Conservation (phyloP, 495 filamentous ascomycete species). For the Platismatia glauca region DNA sequence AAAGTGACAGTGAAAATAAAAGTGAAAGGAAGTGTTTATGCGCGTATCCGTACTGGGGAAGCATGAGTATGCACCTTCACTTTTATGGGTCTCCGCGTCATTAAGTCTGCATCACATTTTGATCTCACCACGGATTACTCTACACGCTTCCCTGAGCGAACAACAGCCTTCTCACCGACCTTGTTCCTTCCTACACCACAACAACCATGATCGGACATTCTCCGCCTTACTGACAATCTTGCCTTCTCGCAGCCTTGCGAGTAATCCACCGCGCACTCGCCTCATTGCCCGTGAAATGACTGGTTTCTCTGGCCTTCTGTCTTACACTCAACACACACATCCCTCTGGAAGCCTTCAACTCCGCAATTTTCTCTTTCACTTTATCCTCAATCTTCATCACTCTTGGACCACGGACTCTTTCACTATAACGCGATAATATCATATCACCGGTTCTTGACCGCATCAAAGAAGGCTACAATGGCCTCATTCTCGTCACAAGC, state of each 20-base stretch:
- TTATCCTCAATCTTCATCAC: not conserved
- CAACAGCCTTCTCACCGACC: not conserved
- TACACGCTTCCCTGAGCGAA: too few relatives aligned
- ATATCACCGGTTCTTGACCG: not conserved
- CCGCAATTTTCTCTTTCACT: not conserved
- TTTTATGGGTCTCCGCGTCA: too few relatives aligned
- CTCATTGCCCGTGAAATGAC: not conserved
- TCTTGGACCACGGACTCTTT: not conserved
- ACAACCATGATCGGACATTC: not conserved
- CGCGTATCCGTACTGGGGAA: too few relatives aligned
- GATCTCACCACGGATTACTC: too few relatives aligned
- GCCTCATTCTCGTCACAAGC: constrained; percentile 3
- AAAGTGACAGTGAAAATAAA: too few relatives aligned
- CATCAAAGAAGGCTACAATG: not conserved
- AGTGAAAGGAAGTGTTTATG: not conserved
- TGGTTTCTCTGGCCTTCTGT: not conserved
- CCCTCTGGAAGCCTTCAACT: not conserved
- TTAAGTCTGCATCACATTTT: too few relatives aligned
- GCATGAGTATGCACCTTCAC: too few relatives aligned
- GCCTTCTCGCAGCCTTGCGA: not conserved
- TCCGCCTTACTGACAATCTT: not conserved
- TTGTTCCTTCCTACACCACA: not conserved
- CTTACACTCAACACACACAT: not conserved
- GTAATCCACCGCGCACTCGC: not conserved
- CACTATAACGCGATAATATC: not conserved